Base-by-base conservation (phyloP, 148 eudicot genomes). In the Rhododendron henanense region DNA sequence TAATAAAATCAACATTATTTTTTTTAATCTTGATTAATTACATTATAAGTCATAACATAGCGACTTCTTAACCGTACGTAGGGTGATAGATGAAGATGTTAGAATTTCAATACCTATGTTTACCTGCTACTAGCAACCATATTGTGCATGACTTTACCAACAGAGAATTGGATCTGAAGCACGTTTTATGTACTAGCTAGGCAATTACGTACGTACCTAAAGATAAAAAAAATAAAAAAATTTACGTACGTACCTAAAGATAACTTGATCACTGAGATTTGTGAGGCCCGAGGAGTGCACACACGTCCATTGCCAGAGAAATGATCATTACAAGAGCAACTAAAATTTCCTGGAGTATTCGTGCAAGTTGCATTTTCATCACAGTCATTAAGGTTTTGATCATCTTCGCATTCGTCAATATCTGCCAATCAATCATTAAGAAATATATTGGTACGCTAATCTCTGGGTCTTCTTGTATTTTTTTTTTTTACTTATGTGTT, bases 381-480 rank as follows among this genome's bases (percentile, higher is more conserved):
- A 75, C 87, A 88, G 1, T 59, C 23, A 50, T 85, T 81, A 6
- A 35, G 65, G 65, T n/a, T n/a, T n/a, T n/a, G n/a, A n/a, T n/a
- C n/a, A 85, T 87, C 41, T 7, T 41, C 28, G 35, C 87, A 88
- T 51, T 88, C 89, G 4, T 88, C 33, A 2, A 85, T 81, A 82
- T 88, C 87, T 88, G 41, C 74, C 81, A 78, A 85, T 44, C 2
- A 83, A 61, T 23, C 45, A 23, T 55, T 23, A 82, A 6, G 0
- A 16, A 31, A 75, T 10, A 39, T 39, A 39, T 39, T 28, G 4
- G 33, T 25, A 23, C 6, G 35, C 16, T 11, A 45, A 45, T 45
- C 48, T 31, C 31, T 28, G 28, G 28, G 28, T 28, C 0, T 39
- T 55, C 11, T 19, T 19, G 3, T 59, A 0, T 33, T 35, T 19